Conservation (phyloP, 2,329 filamentous ascomycete species). For the Paracoccidioides brasiliensis region DNA sequence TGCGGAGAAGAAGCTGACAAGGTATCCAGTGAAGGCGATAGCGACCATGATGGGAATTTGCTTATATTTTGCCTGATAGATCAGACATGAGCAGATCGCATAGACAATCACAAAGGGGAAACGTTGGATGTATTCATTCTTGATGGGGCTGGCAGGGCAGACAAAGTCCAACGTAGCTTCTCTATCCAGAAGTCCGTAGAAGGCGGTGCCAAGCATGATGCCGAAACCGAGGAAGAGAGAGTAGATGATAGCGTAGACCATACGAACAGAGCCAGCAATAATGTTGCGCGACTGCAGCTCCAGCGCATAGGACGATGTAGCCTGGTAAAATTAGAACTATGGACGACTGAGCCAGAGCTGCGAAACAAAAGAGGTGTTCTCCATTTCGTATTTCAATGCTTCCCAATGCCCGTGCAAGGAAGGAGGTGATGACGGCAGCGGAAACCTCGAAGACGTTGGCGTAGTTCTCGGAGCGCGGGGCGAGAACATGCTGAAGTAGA, state of each 20-base stretch:
- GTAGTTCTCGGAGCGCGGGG: slow-evolving; percentile 57
- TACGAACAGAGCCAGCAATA: slow-evolving; percentile 57
- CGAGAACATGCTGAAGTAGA: slow-evolving; percentile 58
- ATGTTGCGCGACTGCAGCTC: slow-evolving; percentile 58
- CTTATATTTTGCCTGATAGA: slow-evolving; percentile 71
- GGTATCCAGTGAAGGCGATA: slow-evolving; percentile 61
- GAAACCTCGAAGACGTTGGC: slow-evolving; percentile 53
- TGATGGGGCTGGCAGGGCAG: slow-evolving; percentile 37
- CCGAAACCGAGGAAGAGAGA: slow-evolving; percentile 60
- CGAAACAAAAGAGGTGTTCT: slow-evolving; percentile 51
- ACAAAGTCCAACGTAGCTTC: slow-evolving; percentile 38
- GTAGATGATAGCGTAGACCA: slow-evolving; percentile 64
- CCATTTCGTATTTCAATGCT: slow-evolving; percentile 47
- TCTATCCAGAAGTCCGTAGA: slow-evolving; percentile 49
- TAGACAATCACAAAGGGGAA: slow-evolving; percentile 66
- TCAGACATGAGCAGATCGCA: slow-evolving; percentile 59
- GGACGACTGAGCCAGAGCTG: slow-evolving; percentile 57
- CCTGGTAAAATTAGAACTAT: slow-evolving; percentile 64
- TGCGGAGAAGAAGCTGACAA: slow-evolving; percentile 61
- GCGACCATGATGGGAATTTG: slow-evolving; percentile 63
- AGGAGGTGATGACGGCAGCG: slow-evolving; percentile 53
- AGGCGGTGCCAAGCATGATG: slow-evolving; percentile 52
- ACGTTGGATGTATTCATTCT: slow-evolving; percentile 36
- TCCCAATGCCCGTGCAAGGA: slow-evolving; percentile 55
- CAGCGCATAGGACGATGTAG: slow-evolving; percentile 49